Base-by-base conservation (phyloP, 768 basidiomycete genomes). In the Gautieria morchelliformis region DNA sequence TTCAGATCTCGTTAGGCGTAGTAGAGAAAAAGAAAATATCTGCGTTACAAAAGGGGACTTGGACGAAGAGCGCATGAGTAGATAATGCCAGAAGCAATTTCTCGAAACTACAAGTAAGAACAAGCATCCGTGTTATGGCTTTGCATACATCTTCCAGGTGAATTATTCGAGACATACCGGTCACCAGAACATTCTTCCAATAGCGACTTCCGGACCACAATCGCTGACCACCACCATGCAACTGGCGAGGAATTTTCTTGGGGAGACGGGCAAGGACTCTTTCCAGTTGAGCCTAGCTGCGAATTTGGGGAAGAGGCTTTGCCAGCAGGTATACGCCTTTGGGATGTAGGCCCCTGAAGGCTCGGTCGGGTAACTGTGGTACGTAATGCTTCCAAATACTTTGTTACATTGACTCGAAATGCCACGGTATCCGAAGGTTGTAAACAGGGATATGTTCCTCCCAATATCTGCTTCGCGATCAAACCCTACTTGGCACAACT, bases 141-240 rank as follows among this genome's bases (percentile, higher is more conserved):
- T 11, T 4, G 30, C 20, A 30, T 15, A 10, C 32, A 53, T 24
- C 33, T 27, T 37, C 53, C 22, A 60, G 24, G n/a, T 45, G 41
- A 1, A 35, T 47, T 39, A 39, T 7, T 9, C 46, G 45, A 40
- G 32, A 59, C 69, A 46, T 50, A 80, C 80, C 72, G 72, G 55
- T 76, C 76, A 22, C 81, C 79, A 24, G 68, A 62, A 61, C 78
- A 82, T 60, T 82, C 80, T 58, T 82, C 80, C 27, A 82, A 63
- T 24, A 81, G 61, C 8, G 80, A 80, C 61, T 77, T 81, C 30
- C 80, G 72, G 4, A 81, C 78, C 4, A 80, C 69, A 3, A 80
- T 73, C 52, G 80, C 77, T 64, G 73, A 78, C 81, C 81, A 83
- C 80, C 80, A 82, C 75, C 71, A 75, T 3, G 69, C 68, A 22